phyloP scores from a whole-genome alignment of 345 rosid species.

The Ailanthus altissimus region DNA sequence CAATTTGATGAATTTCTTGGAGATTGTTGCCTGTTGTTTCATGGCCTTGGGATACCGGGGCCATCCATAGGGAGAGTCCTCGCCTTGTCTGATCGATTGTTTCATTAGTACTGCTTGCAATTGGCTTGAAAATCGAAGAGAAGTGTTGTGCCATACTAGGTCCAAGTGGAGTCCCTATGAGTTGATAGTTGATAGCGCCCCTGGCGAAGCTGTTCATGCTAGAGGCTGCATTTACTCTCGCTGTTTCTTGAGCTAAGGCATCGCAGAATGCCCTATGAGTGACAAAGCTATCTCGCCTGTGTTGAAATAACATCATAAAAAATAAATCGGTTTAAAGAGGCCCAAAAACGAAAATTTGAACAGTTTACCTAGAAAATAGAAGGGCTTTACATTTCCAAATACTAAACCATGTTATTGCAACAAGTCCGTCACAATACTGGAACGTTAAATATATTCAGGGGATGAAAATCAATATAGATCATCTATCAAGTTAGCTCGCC shows the following conservation, averaged over 20 bases:
- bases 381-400: neutral
- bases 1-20: slow-evolving; percentile 42
- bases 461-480: neutral
- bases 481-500: neutral
- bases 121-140: slow-evolving; percentile 61
- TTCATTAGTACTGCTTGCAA: slow-evolving; percentile 30
- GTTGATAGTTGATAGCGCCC: slow-evolving; percentile 41
- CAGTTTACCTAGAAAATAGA: neutral
- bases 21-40: slow-evolving; percentile 34
- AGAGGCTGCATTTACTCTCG: slow-evolving; percentile 78
- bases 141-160: slow-evolving; percentile 47
- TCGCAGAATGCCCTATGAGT: slow-evolving; percentile 99
- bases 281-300: slow-evolving; percentile 88
- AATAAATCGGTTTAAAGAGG: slow-evolving; percentile 12
- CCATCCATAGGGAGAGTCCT: slow-evolving; percentile 50
- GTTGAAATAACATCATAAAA: slow-evolving; percentile 23
- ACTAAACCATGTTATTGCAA: neutral
- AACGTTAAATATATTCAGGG: neutral
- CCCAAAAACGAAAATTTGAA: neutral
- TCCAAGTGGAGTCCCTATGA: slow-evolving; percentile 48
- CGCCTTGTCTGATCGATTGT: slow-evolving; percentile 37
- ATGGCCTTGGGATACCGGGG: slow-evolving; percentile 34
- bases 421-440: neutral
- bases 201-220: slow-evolving; percentile 38
- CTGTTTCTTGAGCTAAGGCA: slow-evolving; percentile 95